These are phyloP conservation scores for Penicillium griseofulvum DNA, from an alignment of 2,329 filamentous ascomycete genomes.

Conservation along the genomic window DNA sequence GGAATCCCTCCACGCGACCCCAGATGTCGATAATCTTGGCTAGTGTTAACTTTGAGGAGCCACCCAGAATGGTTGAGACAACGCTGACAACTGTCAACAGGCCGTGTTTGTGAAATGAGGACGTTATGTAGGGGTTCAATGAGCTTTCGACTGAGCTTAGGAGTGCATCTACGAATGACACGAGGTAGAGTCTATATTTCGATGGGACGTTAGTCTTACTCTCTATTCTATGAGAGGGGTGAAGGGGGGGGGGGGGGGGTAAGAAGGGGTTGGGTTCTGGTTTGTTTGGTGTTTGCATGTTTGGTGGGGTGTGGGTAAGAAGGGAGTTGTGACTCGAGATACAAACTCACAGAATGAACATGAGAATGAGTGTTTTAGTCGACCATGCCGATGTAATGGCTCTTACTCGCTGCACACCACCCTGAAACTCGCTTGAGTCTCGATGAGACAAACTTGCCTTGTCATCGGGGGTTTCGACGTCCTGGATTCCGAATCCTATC, in stretches of 20 bases:
- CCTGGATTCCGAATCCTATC: background rate
- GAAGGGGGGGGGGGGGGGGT: too few species aligned
- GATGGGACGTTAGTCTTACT: background rate
- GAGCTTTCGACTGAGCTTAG: conserved; percentile 1
- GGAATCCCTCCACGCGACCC: conserved; percentile 10
- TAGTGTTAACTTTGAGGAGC: conserved; percentile 8
- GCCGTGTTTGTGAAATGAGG: conserved; percentile 5
- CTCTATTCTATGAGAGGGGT: background rate
- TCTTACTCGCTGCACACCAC: conserved; percentile 9
- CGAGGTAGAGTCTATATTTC: conserved; percentile 4
- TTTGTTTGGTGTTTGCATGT: too few species aligned
- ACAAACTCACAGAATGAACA: conserved; percentile 10
- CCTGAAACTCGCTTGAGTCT: conserved; percentile 3
- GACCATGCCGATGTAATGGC: conserved; percentile 7
- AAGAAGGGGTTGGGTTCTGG: too few species aligned
- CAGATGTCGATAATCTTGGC: conserved; percentile 11
- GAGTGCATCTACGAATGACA: conserved; percentile 8
- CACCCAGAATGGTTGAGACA: conserved; percentile 10
- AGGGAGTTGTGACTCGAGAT: background rate
- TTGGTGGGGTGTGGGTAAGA: too few species aligned
- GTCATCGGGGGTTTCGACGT: background rate
- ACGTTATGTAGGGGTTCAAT: conserved; percentile 9
- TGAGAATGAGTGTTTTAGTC: conserved; percentile 3
- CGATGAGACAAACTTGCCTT: background rate
- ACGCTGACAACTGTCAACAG: conserved; percentile 9